phyloP scores from a whole-genome alignment of 306 rosid species.

The Dicorynia guianensis region DNA sequence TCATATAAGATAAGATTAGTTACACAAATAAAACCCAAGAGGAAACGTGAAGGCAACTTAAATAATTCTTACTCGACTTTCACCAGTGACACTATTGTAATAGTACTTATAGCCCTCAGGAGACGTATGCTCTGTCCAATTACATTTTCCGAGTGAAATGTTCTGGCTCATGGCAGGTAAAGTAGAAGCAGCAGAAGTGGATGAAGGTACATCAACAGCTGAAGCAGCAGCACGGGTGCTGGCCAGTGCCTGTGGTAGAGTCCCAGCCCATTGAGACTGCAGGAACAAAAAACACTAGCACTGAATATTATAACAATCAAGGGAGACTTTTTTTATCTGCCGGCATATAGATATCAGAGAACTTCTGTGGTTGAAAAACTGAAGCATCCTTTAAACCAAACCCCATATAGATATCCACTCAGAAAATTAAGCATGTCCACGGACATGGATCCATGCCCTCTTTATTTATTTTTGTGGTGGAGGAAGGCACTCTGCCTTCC shows the following conservation, averaged over 20 bases:
- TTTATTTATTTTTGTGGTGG: too few species aligned
- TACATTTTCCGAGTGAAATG: constrained; percentile 55
- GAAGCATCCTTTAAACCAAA: constrained; percentile 11
- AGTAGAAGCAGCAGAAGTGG: constrained; percentile 58
- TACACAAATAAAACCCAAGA: constrained; percentile 22
- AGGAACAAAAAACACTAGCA: constrained; percentile 44
- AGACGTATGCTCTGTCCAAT: constrained; percentile 95
- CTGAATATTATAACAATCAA: constrained; percentile 22
- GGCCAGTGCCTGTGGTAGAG: constrained; percentile 50
- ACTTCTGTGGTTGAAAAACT: constrained; percentile 3
- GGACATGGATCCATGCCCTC: too few species aligned
- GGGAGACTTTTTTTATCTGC: neutral
- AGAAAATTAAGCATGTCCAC: neutral
- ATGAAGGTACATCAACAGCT: constrained; percentile 63
- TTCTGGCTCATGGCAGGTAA: constrained; percentile 54
- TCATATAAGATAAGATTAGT: constrained; percentile 36
- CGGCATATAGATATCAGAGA: constrained; percentile 22
- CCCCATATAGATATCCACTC: constrained; percentile 1
- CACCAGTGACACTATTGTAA: constrained; percentile 80
- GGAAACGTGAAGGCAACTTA: constrained; percentile 29
- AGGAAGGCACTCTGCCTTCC: too few species aligned
- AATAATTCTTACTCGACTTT: constrained; percentile 77
- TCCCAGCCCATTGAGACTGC: constrained; percentile 75
- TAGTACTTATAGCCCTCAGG: constrained; percentile 96
- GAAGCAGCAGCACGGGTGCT: constrained; percentile 53